phyloP scores from a whole-genome alignment of 805 yeast genomes.

The Tetrapisispora nanseiensis region DNA sequence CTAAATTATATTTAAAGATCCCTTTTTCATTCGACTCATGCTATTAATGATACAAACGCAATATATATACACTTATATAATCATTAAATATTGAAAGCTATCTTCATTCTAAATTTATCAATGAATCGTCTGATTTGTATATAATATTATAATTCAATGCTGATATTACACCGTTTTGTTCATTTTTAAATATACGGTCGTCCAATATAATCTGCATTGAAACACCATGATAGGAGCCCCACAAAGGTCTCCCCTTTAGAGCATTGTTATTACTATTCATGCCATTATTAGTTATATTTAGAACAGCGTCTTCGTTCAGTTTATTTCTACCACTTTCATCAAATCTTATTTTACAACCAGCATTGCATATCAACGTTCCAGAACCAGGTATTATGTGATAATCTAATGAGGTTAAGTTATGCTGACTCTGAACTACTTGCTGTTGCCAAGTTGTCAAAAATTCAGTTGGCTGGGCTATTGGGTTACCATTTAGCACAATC shows the following conservation, averaged over 20 bases:
- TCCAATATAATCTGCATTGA: conserved; percentile 48
- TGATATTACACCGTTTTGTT: conserved; percentile 34
- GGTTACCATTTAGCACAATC: conserved; percentile 25
- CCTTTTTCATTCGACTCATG: not conserved
- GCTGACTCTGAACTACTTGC: conserved; percentile 40
- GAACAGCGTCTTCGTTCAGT: conserved; percentile 53
- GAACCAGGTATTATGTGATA: conserved; percentile 61
- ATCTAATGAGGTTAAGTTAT: conserved; percentile 53
- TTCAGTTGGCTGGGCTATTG: conserved; percentile 22
- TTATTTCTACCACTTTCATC: conserved; percentile 68
- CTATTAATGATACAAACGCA: not conserved
- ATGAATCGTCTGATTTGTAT: conserved; percentile 47
- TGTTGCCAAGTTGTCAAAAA: conserved; percentile 28
- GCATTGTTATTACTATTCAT: conserved; percentile 6
- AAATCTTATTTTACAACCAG: conserved; percentile 53
- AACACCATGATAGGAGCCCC: conserved; percentile 69
- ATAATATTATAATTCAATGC: conserved; percentile 60
- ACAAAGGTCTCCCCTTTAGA: conserved; percentile 38
- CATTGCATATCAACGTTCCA: conserved; percentile 40
- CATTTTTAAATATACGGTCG: conserved; percentile 34
- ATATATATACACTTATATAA: not conserved
- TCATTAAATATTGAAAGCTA: not conserved
- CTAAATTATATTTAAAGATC: too few relatives aligned
- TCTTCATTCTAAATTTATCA: conserved; percentile 18
- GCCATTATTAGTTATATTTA: conserved; percentile 18